A percentile compares a stretch with the other conserved stretches of the same genome.
Conservation (phyloP, 2,329 filamentous ascomycete species). For the Colletotrichum camelliae region DNA sequence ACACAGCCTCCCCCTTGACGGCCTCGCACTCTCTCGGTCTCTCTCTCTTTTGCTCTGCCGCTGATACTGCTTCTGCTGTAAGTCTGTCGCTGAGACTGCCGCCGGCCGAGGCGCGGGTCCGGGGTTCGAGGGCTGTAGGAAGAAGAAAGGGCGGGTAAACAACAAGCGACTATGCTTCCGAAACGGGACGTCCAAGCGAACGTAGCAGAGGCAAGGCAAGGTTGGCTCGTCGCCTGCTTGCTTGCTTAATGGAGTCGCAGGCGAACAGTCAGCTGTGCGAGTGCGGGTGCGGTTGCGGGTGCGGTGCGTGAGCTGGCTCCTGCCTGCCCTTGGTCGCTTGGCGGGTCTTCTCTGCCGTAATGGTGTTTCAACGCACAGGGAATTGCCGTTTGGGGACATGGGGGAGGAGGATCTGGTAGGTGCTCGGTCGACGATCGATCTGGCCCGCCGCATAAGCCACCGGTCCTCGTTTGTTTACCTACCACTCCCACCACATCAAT, state of each 20-base stretch:
- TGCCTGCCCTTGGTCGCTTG: not conserved
- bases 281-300: conserved; percentile 11
- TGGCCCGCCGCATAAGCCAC: not conserved
- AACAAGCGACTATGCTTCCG: not conserved
- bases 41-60: not conserved
- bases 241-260: not conserved
- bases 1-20: not conserved
- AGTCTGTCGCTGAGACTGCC: not conserved
- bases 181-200: conserved; percentile 19
- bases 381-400: not conserved
- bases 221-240: not conserved
- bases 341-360: not conserved
- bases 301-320: conserved; percentile 13
- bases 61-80: conserved; percentile 3
- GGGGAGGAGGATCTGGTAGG: not conserved
- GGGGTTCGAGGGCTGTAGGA: not conserved
- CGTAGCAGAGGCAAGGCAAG: not conserved
- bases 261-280: not conserved
- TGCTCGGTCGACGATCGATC: not conserved
- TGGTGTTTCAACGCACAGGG: conserved; percentile 19
- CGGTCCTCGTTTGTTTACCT: not conserved
- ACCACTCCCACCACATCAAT: not conserved
- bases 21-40: not conserved
- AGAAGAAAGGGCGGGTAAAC: not conserved
- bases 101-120: not conserved